Evolutionary conservation across 192 early-diverging fungal species (phyloP), one percentile per base, ranked within the genome.

Genomic region (Mortierella alpina): DNA sequence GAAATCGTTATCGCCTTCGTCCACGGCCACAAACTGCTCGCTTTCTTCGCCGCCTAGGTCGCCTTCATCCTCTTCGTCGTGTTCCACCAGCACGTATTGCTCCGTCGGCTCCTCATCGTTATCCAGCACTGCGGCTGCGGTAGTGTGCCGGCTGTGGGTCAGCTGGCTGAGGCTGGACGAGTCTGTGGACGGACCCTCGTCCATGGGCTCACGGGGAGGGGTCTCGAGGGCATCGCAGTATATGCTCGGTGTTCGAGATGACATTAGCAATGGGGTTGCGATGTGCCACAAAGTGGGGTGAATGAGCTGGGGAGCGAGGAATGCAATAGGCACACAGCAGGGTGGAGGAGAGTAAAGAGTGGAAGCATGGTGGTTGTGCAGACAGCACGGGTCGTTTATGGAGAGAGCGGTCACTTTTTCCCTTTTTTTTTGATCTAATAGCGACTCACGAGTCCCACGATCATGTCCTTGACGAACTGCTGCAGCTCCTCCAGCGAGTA

Each of bases 151-250:
- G 20, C 20, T 18, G 10, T 56, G 56, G 10, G 23, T 22, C 12
- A 40, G 56, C 12, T 58, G 56, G 31, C 31, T 31, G 31, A 31
- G 31, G 31, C 31, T 31, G 31, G 31, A 31, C 31, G 31, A 31
- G 31, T 31, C 31, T 31, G 31, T 31, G 1, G 31, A 31, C 31
- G 31, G 31, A 31, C 31, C 31, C 22, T 62, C 63, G 20, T 59
- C 59, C 52, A 63, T 62, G 4, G 49, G 15, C 14, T 78, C 68
- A 2, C 55, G 54, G 41, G 10, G 60, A 45, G 58, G 68, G 10
- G 53, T 76, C 7, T 79, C 75, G 31, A 70, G 69, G 22, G 75
- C 75, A 23, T 79, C 75, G 39, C 63, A 71, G 20, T 79, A 79
- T 6, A 79, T 63, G 48, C 75, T 79, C 61, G 68, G 75, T 15